A percentile compares a stretch with the other conserved stretches of the same genome.
phyloP scores from a whole-genome alignment of 345 rosid species.

The Pistacia vera region DNA sequence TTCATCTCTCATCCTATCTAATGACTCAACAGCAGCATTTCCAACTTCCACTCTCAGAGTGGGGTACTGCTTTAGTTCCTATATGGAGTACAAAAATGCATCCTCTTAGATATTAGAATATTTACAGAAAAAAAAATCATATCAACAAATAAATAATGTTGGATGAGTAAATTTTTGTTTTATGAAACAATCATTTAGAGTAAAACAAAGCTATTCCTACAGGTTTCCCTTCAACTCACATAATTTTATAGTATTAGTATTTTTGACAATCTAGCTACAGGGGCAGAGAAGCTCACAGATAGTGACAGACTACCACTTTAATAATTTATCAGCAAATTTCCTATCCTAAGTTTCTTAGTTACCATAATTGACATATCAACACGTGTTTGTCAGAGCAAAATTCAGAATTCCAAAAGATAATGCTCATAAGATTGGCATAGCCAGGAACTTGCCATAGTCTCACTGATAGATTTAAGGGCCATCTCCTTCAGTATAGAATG shows the following conservation, averaged over 20 bases:
- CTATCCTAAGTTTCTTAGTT: neutral
- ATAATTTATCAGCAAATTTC: constrained; percentile 9
- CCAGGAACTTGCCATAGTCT: constrained; percentile 56
- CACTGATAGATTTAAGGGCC: constrained; percentile 73
- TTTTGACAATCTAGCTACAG: neutral
- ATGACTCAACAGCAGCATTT: constrained; percentile 76
- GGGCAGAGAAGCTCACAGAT: neutral
- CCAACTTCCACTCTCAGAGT: constrained; percentile 83
- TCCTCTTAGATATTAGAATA: neutral
- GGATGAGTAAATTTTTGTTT: neutral
- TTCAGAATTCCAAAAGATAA: constrained; percentile 6
- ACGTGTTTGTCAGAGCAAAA: neutral
- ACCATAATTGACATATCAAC: neutral
- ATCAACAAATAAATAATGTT: neutral
- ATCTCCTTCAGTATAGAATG: constrained; percentile 86
- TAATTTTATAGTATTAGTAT: neutral
- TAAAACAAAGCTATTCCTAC: neutral
- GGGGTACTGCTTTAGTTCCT: constrained; percentile 97
- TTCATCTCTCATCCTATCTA: constrained; percentile 92
- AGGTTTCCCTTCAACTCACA: neutral
- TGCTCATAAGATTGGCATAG: neutral
- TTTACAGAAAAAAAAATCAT: neutral
- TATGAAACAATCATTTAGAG: neutral
- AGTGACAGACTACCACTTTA: neutral
- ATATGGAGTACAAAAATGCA: constrained; percentile 13